Conservation (phyloP, 2,329 filamentous ascomycete genomes). For the Pseudogymnoascus sp. region DNA sequence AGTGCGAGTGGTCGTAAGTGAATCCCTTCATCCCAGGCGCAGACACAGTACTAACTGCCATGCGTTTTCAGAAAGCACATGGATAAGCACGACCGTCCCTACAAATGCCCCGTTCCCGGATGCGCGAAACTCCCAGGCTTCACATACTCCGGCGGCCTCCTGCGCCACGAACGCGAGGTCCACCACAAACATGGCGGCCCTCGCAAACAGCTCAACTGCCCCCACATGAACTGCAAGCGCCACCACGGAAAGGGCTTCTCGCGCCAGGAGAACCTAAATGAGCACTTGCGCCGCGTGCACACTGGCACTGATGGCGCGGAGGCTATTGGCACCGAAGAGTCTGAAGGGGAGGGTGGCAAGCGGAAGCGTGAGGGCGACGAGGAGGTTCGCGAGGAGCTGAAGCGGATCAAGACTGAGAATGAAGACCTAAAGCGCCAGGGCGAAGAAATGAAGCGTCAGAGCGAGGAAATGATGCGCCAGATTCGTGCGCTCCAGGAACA, state of each 20-base stretch:
- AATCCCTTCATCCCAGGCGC: background rate
- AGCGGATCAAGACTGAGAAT: constrained; percentile 57
- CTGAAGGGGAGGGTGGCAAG: constrained; percentile 36
- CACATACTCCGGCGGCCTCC: constrained; percentile 84
- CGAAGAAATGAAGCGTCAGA: constrained; percentile 34
- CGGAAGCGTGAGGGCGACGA: constrained; percentile 33
- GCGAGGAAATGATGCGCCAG: constrained; percentile 13
- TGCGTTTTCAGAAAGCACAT: constrained; percentile 69
- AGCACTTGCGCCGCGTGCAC: constrained; percentile 88
- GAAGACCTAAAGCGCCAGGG: constrained; percentile 46
- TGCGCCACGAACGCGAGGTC: constrained; percentile 87
- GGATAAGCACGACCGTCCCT: constrained; percentile 94
- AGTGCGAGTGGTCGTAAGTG: constrained; percentile 90
- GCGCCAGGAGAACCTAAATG: constrained; percentile 85
- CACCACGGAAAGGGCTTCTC: constrained; percentile 85
- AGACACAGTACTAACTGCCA: background rate
- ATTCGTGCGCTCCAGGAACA: constrained; percentile 6
- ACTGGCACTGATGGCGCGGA: constrained; percentile 38
- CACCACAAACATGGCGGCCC: constrained; percentile 84
- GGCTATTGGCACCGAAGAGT: constrained; percentile 32
- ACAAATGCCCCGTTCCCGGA: constrained; percentile 71
- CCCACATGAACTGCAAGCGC: constrained; percentile 78
- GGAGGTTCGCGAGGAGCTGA: constrained; percentile 52
- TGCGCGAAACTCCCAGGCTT: constrained; percentile 91
- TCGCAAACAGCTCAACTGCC: constrained; percentile 80